A percentile compares a stretch with the other conserved stretches of the same genome.
These are phyloP conservation scores for Moesziomyces sp. DNA, from an alignment of 1,284 basidiomycete genomes.

Conservation along the genomic window DNA sequence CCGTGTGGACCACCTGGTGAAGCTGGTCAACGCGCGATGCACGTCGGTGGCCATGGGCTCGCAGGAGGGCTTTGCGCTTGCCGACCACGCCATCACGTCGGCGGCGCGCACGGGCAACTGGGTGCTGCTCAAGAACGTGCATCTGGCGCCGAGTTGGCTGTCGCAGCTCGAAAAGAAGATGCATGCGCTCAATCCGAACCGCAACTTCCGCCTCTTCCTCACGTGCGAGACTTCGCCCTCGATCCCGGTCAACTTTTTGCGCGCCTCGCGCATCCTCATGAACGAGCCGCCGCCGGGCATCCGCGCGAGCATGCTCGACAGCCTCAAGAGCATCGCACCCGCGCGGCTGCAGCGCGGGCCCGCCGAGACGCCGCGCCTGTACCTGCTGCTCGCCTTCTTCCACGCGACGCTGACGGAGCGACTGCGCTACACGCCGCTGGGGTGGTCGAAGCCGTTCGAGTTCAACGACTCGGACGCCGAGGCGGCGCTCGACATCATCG, in stretches of 20 bases:
- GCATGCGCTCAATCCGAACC: slow-evolving; percentile 56
- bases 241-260: slow-evolving; percentile 64
- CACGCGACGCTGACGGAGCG: slow-evolving; percentile 65
- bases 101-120: slow-evolving; percentile 61
- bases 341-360: slow-evolving; percentile 56
- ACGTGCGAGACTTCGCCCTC: slow-evolving; percentile 65
- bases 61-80: slow-evolving; percentile 61
- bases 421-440: slow-evolving; percentile 63
- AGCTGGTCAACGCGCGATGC: slow-evolving; percentile 47
- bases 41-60: slow-evolving; percentile 66
- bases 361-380: slow-evolving; percentile 59
- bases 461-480: slow-evolving; percentile 66
- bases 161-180: slow-evolving; percentile 65
- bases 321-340: slow-evolving; percentile 52
- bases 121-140: slow-evolving; percentile 67
- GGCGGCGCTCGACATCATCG: slow-evolving; percentile 63
- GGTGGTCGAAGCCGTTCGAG: slow-evolving; percentile 65
- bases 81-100: slow-evolving; percentile 63
- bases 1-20: slow-evolving; percentile 62
- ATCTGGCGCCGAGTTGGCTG: slow-evolving; percentile 64
- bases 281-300: slow-evolving; percentile 67
- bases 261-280: slow-evolving; percentile 63
- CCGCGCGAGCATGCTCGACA: slow-evolving; percentile 64
- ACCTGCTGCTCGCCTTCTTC: slow-evolving; percentile 64
- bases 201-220: slow-evolving; percentile 63